These are phyloP conservation scores for Kodamaea fungicola DNA, from an alignment of 1,139 yeast species.

Conservation along the genomic window DNA sequence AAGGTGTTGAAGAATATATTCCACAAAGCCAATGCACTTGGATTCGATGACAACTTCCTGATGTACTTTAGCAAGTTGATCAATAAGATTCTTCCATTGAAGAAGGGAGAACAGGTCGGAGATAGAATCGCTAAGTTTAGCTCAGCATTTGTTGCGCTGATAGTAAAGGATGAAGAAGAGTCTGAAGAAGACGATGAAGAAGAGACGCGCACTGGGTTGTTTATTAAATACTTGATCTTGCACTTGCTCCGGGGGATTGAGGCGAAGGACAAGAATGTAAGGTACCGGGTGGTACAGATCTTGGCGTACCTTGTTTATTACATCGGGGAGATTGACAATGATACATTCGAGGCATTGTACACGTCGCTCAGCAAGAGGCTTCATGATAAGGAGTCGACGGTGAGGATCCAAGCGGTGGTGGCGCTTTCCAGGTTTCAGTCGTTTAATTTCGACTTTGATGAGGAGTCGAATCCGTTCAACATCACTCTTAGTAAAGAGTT, in stretches of 20 bases:
- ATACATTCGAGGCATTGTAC: slow-evolving; percentile 60
- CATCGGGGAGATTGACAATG: slow-evolving; percentile 74
- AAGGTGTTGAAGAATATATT: slow-evolving; percentile 61
- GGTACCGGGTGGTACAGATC: slow-evolving; percentile 78
- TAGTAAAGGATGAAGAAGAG: slow-evolving; percentile 34
- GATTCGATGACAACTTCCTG: slow-evolving; percentile 56
- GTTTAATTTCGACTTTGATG: slow-evolving; percentile 38
- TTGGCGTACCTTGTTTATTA: slow-evolving; percentile 71
- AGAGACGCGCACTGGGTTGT: slow-evolving; percentile 44
- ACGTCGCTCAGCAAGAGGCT: slow-evolving; percentile 62
- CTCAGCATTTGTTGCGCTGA: slow-evolving; percentile 57
- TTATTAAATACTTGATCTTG: slow-evolving; percentile 59
- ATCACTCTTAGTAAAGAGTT: slow-evolving; percentile 16
- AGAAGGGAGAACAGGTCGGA: slow-evolving; percentile 68
- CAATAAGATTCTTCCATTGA: slow-evolving; percentile 62
- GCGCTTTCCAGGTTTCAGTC: slow-evolving; percentile 79
- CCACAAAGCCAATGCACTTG: slow-evolving; percentile 49
- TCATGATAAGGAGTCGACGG: slow-evolving; percentile 73
- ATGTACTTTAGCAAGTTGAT: slow-evolving; percentile 57
- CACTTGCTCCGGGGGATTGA: slow-evolving; percentile 74
- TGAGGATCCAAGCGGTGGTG: slow-evolving; percentile 78
- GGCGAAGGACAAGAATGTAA: slow-evolving; percentile 70
- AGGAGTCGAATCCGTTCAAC: slow-evolving; percentile 21
- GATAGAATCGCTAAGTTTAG: slow-evolving; percentile 77
- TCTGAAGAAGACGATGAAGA: slow-evolving; percentile 15